phyloP scores from a whole-genome alignment of 345 rosid species.

The Gossypium stocksii region DNA sequence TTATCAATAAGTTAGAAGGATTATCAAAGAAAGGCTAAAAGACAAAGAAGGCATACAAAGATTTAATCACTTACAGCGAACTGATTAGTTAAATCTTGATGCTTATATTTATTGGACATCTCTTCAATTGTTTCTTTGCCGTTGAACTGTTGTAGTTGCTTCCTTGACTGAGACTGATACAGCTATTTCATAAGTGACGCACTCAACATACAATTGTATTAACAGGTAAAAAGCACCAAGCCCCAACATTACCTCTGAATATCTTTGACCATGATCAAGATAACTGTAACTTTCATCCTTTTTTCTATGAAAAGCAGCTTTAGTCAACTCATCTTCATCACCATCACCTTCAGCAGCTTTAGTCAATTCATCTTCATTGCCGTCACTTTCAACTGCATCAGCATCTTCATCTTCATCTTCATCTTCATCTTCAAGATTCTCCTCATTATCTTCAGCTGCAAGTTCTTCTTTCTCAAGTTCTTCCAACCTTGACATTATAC shows the following conservation, averaged over 20 bases:
- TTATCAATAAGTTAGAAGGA: neutral
- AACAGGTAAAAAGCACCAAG: slow-evolving; percentile 14
- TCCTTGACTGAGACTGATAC: slow-evolving; percentile 16
- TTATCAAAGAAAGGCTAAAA: slow-evolving; percentile 7
- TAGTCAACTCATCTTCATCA: slow-evolving; percentile 21
- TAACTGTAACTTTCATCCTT: slow-evolving; percentile 16
- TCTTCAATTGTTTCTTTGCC: slow-evolving; percentile 26
- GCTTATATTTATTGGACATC: slow-evolving; percentile 30
- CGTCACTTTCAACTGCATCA: too few species aligned
- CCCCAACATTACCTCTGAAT: slow-evolving; percentile 37
- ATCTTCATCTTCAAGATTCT: slow-evolving; percentile 24
- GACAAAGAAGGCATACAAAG: neutral
- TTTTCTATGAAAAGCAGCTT: slow-evolving; percentile 17
- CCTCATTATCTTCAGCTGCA: slow-evolving; percentile 41
- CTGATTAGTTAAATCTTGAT: slow-evolving; percentile 27
- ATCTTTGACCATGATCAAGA: slow-evolving; percentile 14
- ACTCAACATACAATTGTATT: neutral
- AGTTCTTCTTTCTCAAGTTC: slow-evolving; percentile 90
- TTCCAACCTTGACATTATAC: slow-evolving; percentile 72
- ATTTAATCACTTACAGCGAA: slow-evolving; percentile 32
- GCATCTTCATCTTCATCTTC: slow-evolving; percentile 35
- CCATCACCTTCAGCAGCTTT: slow-evolving; percentile 12
- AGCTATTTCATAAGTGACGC: slow-evolving; percentile 6
- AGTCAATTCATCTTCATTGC: slow-evolving; percentile 33
- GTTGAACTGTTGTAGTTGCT: slow-evolving; percentile 23